Percentiles rank a stretch among this genome's conserved stretches.
Conservation (phyloP, 1,139 yeast genomes). For the Kodamaea plutei region DNA sequence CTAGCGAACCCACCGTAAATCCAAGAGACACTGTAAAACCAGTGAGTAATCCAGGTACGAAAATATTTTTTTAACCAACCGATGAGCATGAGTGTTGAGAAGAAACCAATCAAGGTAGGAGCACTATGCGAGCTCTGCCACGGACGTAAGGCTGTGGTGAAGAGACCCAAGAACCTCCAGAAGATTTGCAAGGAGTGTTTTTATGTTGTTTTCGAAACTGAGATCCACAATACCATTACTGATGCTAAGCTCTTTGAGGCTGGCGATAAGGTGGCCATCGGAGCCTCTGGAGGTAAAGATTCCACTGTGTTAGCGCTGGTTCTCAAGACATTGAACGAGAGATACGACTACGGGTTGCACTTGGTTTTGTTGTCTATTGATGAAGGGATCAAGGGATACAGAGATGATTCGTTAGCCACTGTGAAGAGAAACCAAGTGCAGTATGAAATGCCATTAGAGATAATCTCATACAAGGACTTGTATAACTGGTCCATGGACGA, state of each 20-base stretch:
- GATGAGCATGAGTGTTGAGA: too few species aligned
- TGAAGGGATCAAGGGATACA: constrained; percentile 95
- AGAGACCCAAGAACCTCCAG: constrained; percentile 87
- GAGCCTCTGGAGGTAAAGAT: constrained; percentile 98
- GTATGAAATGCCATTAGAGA: constrained; percentile 83
- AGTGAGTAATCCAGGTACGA: too few species aligned
- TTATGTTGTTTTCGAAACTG: constrained; percentile 87
- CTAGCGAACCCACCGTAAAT: too few species aligned
- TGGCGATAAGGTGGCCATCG: constrained; percentile 92
- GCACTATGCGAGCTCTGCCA: constrained; percentile 82
- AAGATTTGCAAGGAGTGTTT: constrained; percentile 93
- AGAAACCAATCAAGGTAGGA: constrained; percentile 38
- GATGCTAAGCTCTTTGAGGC: constrained; percentile 62
- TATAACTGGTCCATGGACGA: constrained; percentile 99
- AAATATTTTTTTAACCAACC: too few species aligned
- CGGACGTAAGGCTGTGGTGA: constrained; percentile 78
- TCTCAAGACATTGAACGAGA: constrained; percentile 79
- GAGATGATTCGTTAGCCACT: constrained; percentile 96
- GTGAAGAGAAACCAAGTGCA: constrained; percentile 90
- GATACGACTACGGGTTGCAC: constrained; percentile 80
- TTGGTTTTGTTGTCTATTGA: constrained; percentile 84
- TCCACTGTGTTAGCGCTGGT: constrained; percentile 92
- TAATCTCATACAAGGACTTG: constrained; percentile 82
- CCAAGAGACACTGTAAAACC: too few species aligned
- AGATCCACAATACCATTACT: constrained; percentile 84